Conservation (phyloP, 306 rosid genomes). For the Malus asiatica region DNA sequence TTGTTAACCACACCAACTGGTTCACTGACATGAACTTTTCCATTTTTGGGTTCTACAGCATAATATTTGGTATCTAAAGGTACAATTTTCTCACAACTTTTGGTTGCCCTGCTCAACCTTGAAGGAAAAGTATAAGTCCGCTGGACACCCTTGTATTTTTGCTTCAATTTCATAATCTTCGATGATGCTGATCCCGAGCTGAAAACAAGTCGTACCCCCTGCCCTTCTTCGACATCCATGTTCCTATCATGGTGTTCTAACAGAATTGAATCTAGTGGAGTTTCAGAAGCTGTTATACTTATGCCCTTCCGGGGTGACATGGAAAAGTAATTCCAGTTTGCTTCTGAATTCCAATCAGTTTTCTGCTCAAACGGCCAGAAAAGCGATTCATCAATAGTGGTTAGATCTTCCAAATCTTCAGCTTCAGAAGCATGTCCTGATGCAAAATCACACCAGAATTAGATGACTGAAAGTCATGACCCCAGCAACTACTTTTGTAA, state of each 20-base stretch:
- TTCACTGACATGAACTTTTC: not conserved
- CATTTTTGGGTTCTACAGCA: not conserved
- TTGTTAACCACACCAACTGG: not conserved
- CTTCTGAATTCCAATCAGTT: too few species aligned
- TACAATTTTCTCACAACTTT: slow-evolving; percentile 9
- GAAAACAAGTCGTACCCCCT: slow-evolving; percentile 13
- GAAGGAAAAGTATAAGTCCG: slow-evolving; percentile 12
- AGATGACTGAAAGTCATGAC: too few species aligned
- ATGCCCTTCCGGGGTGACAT: slow-evolving; percentile 26
- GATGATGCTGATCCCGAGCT: not conserved
- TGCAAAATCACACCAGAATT: too few species aligned
- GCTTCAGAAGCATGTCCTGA: too few species aligned
- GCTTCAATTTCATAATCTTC: too few species aligned
- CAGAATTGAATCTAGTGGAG: not conserved
- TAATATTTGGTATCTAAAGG: not conserved
- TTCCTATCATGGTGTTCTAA: not conserved
- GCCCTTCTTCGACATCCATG: not conserved
- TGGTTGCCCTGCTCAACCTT: slow-evolving; percentile 16
- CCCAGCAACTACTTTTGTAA: too few species aligned
- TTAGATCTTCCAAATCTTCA: too few species aligned
- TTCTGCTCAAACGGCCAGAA: too few species aligned
- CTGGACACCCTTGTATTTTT: too few species aligned
- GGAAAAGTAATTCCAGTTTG: slow-evolving; percentile 14
- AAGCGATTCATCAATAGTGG: too few species aligned
- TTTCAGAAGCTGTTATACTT: not conserved